Percentiles rank a stretch among this genome's conserved stretches.
phyloP scores from a whole-genome alignment of 352 stramenopile genomes.

The Globisporangium lucens region DNA sequence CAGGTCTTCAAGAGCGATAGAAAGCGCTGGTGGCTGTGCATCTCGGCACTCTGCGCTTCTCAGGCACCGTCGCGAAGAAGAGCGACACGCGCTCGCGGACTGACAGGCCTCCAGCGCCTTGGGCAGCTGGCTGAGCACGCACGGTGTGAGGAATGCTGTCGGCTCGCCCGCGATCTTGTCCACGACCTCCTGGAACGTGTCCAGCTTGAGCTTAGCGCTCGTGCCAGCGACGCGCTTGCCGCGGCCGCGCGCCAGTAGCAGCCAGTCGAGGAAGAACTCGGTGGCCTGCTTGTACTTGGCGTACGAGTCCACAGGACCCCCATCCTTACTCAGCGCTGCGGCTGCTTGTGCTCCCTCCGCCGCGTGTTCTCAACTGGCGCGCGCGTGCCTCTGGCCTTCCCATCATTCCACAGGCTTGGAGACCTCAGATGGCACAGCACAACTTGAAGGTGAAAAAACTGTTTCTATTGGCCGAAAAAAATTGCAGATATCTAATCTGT shows the following conservation, averaged over 20 bases:
- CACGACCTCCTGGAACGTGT: conserved; percentile 12
- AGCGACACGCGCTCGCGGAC: background rate
- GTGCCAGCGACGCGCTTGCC: too few relatives aligned
- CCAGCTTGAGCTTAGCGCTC: background rate
- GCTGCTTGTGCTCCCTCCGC: background rate
- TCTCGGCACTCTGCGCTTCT: background rate
- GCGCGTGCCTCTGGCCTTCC: too few relatives aligned
- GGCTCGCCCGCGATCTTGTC: conserved; percentile 14
- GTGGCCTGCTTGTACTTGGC: conserved; percentile 20
- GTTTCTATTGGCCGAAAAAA: too few relatives aligned
- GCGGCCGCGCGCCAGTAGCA: background rate
- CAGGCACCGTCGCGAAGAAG: background rate
- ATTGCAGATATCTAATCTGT: too few relatives aligned
- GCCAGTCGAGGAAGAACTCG: conserved; percentile 23
- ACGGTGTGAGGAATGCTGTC: conserved; percentile 13
- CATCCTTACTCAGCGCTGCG: background rate
- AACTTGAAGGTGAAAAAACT: too few relatives aligned
- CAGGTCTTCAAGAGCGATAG: background rate
- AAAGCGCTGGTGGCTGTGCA: background rate
- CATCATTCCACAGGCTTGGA: too few relatives aligned
- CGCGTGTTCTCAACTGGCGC: background rate
- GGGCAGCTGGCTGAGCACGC: conserved; percentile 18
- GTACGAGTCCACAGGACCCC: conserved; percentile 12
- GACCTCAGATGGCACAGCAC: too few relatives aligned
- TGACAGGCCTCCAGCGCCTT: conserved; percentile 23